Base-by-base conservation (phyloP, 768 basidiomycete species). In the Hortiboletus campestris region DNA sequence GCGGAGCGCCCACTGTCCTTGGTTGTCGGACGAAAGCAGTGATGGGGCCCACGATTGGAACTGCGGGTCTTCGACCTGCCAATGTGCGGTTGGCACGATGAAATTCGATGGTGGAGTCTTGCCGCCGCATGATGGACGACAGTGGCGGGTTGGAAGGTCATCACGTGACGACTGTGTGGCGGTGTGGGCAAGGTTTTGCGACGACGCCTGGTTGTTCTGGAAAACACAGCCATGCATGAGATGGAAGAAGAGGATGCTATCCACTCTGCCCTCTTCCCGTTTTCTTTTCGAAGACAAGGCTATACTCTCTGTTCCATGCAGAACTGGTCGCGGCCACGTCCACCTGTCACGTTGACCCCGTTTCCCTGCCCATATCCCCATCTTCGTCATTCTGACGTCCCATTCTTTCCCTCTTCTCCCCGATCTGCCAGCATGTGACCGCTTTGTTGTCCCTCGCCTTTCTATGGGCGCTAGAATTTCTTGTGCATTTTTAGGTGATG, bases 181-280 rank as follows among this genome's bases (percentile, higher is more conserved):
- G 4, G 60, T 63, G 57, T 12, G 11, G 40, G 14, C 17, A 16
- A 12, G 11, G 5, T 17, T 35, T 36, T 36, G 25, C 25, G 25
- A 25, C 25, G 41, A 4, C 45, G 46, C 12, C 52, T 14, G 29
- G 22, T 17, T 12, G 32, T 63, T 60, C 60, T 52, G 48, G 57
- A 67, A 65, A 25, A 50, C 65, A 65, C 64, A 46, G 64, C 64
- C 54, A 19, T 39, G 14, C n/a, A n/a, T n/a, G n/a, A 11, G 14
- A 51, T 51, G 50, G 41, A 51, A 44, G 36, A 6, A 4, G 36
- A 36, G 13, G 4, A 36, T 17, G 17, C 58, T 52, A 36, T 52
- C 16, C 39, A 7, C 47, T n/a, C 42, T 22, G 39, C 34, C 22
- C n/a, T n/a, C n/a, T n/a, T n/a, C n/a, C n/a, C n/a, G n/a, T n/a